Base-by-base conservation (phyloP, 495 filamentous ascomycete species). In the Clavariopsis aquatica region DNA sequence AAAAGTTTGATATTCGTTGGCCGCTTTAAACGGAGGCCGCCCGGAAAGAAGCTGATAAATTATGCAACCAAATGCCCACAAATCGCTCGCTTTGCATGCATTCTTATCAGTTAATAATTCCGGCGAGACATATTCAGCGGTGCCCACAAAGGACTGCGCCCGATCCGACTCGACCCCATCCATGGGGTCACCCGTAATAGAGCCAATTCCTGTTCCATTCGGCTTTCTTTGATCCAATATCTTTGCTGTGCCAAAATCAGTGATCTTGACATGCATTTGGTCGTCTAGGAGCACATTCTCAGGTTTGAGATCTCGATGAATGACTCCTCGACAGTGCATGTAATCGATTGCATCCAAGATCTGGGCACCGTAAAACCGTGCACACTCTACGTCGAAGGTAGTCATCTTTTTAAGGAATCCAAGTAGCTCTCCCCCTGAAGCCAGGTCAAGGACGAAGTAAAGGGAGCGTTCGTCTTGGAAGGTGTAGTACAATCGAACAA, bases 1-100 rank as follows among this genome's bases (percentile, higher is more conserved):
- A 74, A 99, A 99, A 0, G 95, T 99, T 65, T 90, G 84, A 69
- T 97, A 99, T 75, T 99, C 95, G 68, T 96, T 96, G n/a, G 81
- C 89, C 1, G 88, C 95, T 75, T 99, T 99, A 80, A 99, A 99
- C 0, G 95, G 95, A 15, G 95, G 95, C 49, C 95, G 85, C 17
- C 95, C 95, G 27, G 89, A 89, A 36, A 99, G 78, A 29, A 99
- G 82, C 76, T 99, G 95, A 74, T 96, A 99, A 61, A 99, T 88
- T 64, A 99, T 99, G 76, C 95, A 99, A n/a, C 95, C 95, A 79
- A 98, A 97, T 2, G 95, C 95, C 95, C 95, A 99, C 31, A 99
- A 76, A 74, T 99, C 95, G 71, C 93, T 96, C 22, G 95, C 92
- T 78, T 98, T 99, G 79, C 95, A 96, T 10, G 93, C 94, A 66